phyloP scores from a whole-genome alignment of 441 rosid species.

The Gossypium lobatum region DNA sequence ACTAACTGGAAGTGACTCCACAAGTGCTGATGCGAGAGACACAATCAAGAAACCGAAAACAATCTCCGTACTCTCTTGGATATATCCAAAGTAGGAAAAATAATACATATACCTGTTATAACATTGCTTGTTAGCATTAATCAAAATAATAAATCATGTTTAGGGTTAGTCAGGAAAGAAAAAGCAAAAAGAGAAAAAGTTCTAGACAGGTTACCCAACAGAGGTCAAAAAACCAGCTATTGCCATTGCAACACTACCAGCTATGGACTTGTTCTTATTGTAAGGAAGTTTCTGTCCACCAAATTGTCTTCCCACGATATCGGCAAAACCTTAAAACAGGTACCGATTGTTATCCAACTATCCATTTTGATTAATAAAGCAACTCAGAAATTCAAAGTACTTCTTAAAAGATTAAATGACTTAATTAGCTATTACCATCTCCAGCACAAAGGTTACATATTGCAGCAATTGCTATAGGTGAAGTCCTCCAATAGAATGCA shows the following conservation, averaged over 20 bases:
- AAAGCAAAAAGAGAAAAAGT: not conserved
- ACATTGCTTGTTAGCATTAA: not conserved
- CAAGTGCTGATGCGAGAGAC: conserved; percentile 61
- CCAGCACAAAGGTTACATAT: conserved; percentile 87
- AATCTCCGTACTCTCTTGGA: conserved; percentile 42
- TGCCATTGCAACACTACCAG: conserved; percentile 77
- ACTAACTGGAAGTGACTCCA: conserved; percentile 83
- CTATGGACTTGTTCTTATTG: conserved; percentile 63
- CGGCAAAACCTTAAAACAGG: conserved; percentile 61
- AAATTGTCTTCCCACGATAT: conserved; percentile 62
- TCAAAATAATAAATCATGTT: not conserved
- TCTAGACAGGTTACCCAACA: conserved; percentile 32
- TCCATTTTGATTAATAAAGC: not conserved
- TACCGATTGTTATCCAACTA: not conserved
- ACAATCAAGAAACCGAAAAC: conserved; percentile 52
- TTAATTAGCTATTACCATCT: conserved; percentile 51
- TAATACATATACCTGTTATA: conserved; percentile 57
- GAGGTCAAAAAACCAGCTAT: conserved; percentile 61
- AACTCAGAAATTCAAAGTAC: not conserved
- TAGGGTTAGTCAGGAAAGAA: not conserved
- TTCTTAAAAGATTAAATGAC: not conserved
- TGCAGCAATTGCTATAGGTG: conserved; percentile 66
- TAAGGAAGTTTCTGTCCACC: conserved; percentile 63
- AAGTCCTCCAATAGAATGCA: conserved; percentile 62
- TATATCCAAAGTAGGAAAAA: conserved; percentile 63